Conservation (phyloP, 169 alveolate species). For the Plasmodium ovale region DNA sequence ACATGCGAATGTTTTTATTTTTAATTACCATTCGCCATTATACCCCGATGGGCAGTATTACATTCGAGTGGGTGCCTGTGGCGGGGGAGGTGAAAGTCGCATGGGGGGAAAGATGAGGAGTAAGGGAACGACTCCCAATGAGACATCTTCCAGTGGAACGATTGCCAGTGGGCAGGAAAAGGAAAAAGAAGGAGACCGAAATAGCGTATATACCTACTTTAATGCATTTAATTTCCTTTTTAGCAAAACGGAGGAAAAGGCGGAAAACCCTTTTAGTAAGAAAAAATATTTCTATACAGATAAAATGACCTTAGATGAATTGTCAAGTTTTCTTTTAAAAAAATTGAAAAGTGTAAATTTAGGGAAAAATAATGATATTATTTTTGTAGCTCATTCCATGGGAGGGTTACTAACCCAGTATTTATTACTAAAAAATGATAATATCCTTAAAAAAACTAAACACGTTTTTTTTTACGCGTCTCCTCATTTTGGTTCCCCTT, state of each 20-base stretch:
- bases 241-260: conserved; percentile 18
- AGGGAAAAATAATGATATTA: conserved; percentile 54
- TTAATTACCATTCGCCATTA: conserved; percentile 60
- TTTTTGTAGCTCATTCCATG: conserved; percentile 73
- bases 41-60: conserved; percentile 52
- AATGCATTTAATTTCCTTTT: conserved; percentile 21
- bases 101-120: not conserved
- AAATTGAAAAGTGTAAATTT: conserved; percentile 56
- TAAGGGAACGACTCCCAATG: conserved; percentile 6
- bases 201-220: conserved; percentile 9
- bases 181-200: not conserved
- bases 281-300: conserved; percentile 71
- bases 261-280: conserved; percentile 2
- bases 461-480: conserved; percentile 60
- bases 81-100: not conserved
- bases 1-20: conserved; percentile 31
- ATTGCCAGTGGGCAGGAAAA: not conserved
- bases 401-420: conserved; percentile 72
- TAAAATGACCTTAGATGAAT: conserved; percentile 56
- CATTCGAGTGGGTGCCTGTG: not conserved
- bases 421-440: conserved; percentile 51
- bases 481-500: conserved; percentile 70
- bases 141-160: not conserved
- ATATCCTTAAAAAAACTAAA: conserved; percentile 58
- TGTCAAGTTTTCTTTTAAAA: conserved; percentile 36